These are phyloP conservation scores for Pythium rishiriense DNA, from an alignment of 352 stramenopile species.

Conservation along the genomic window DNA sequence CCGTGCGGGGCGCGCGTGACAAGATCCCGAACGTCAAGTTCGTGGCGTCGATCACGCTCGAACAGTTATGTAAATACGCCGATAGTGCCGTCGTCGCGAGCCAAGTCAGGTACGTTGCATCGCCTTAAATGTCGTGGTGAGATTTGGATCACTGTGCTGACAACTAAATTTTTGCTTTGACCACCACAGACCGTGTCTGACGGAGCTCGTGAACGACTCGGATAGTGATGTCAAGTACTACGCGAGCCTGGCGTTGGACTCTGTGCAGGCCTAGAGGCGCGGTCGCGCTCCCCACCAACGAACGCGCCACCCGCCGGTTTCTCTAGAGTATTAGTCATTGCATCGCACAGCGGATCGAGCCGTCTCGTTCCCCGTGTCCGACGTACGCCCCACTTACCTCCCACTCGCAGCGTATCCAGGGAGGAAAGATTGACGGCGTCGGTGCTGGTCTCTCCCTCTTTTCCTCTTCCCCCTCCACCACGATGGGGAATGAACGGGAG, in stretches of 20 bases:
- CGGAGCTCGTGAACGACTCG: conserved; percentile 72
- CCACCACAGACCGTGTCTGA: conserved; percentile 59
- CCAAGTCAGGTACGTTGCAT: conserved; percentile 65
- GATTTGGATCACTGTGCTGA: too few relatives aligned
- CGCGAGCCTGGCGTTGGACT: conserved; percentile 78
- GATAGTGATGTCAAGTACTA: conserved; percentile 89
- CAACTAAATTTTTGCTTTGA: not conserved
- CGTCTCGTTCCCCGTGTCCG: not conserved
- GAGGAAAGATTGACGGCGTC: not conserved
- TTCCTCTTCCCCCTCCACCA: not conserved
- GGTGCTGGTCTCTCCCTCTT: conserved; percentile 3
- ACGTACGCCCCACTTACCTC: not conserved
- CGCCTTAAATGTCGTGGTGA: too few relatives aligned
- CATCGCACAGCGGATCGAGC: conserved; percentile 4
- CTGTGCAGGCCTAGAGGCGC: conserved; percentile 52
- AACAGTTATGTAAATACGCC: conserved; percentile 81
- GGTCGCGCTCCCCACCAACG: not conserved
- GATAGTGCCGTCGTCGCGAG: conserved; percentile 62
- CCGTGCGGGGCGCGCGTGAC: conserved; percentile 74
- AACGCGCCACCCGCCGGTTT: conserved; percentile 11
- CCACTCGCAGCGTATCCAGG: not conserved
- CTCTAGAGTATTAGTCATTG: conserved; percentile 31
- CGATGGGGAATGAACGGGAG: not conserved
- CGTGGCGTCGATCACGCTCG: conserved; percentile 82
- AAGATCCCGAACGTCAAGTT: conserved; percentile 91